Percentiles rank a stretch among this genome's conserved stretches.
phyloP scores from a whole-genome alignment of 2,329 filamentous ascomycete genomes.

The Ophiognomonia clavigignenti-juglandacearum region DNA sequence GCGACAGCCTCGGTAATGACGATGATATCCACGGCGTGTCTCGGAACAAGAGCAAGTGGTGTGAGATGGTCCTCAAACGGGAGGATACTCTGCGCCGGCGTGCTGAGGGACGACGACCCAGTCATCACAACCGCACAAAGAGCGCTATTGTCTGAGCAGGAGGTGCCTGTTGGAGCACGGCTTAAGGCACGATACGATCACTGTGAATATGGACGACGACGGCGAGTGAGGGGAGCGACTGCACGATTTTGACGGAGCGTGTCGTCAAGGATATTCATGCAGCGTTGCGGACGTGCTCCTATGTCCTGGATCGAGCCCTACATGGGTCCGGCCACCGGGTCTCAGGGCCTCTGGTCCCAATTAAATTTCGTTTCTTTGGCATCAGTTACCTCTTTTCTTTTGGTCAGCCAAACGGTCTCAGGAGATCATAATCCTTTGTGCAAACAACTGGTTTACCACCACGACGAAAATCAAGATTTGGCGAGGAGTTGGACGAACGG shows the following conservation, averaged over 20 bases:
- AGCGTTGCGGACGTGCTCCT: not conserved
- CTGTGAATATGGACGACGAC: slow-evolving; percentile 5
- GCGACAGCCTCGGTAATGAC: slow-evolving; percentile 41
- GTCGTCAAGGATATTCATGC: not conserved
- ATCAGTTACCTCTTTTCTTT: slow-evolving; percentile 4
- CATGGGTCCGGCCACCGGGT: not conserved
- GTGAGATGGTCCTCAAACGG: slow-evolving; percentile 60
- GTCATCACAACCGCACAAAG: slow-evolving; percentile 49
- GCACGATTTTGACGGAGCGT: slow-evolving; percentile 1
- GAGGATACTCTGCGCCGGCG: slow-evolving; percentile 55
- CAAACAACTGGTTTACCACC: not conserved
- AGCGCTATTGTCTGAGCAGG: slow-evolving; percentile 31
- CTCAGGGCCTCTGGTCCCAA: not conserved
- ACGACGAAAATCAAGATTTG: not conserved
- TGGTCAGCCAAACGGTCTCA: not conserved
- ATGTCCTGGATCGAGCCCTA: not conserved
- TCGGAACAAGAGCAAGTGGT: slow-evolving; percentile 56
- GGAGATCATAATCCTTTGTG: not conserved
- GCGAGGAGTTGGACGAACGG: not conserved
- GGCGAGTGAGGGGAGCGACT: slow-evolving; percentile 8
- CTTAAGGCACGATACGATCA: not conserved
- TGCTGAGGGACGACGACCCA: slow-evolving; percentile 43
- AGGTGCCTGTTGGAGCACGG: slow-evolving; percentile 12
- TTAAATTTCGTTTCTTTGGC: slow-evolving; percentile 5
- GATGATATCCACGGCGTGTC: slow-evolving; percentile 40